These are phyloP conservation scores for Echites panduratus DNA, from an alignment of 257 asterid genomes.

Conservation along the genomic window DNA sequence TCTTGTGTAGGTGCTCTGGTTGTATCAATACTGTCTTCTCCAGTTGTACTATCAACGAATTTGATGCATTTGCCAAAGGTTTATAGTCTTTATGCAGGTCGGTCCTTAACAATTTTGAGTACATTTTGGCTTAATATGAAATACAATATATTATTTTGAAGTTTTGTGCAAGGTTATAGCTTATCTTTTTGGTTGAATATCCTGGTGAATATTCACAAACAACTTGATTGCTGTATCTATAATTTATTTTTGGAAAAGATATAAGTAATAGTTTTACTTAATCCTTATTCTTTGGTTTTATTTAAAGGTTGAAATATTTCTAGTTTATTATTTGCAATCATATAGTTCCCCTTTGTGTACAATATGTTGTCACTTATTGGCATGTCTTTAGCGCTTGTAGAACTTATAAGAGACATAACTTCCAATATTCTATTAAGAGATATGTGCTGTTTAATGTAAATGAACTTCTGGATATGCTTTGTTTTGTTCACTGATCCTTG, in stretches of 20 bases:
- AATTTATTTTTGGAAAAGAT: not conserved
- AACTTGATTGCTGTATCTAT: not conserved
- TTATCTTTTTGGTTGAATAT: constrained; percentile 2
- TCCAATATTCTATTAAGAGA: not conserved
- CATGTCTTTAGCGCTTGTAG: not conserved
- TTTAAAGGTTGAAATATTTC: not conserved
- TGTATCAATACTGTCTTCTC: constrained; percentile 74
- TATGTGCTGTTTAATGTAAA: not conserved
- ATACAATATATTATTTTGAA: not conserved
- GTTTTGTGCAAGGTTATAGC: not conserved
- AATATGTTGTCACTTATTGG: not conserved
- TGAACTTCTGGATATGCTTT: not conserved
- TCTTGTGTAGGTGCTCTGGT: constrained; percentile 58
- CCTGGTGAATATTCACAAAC: not conserved
- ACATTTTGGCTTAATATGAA: not conserved
- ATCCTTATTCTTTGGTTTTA: not conserved
- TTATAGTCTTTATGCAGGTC: constrained; percentile 73
- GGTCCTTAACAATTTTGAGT: constrained; percentile 5
- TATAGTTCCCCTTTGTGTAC: not conserved
- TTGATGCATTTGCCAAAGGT: constrained; percentile 71
- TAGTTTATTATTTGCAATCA: not conserved
- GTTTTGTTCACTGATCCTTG: not conserved
- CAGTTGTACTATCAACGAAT: constrained; percentile 49
- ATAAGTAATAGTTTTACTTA: not conserved
- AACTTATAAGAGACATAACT: not conserved